Base-by-base conservation (phyloP, 2,329 filamentous ascomycete species). In the Sclerotiophoma versabilis region DNA sequence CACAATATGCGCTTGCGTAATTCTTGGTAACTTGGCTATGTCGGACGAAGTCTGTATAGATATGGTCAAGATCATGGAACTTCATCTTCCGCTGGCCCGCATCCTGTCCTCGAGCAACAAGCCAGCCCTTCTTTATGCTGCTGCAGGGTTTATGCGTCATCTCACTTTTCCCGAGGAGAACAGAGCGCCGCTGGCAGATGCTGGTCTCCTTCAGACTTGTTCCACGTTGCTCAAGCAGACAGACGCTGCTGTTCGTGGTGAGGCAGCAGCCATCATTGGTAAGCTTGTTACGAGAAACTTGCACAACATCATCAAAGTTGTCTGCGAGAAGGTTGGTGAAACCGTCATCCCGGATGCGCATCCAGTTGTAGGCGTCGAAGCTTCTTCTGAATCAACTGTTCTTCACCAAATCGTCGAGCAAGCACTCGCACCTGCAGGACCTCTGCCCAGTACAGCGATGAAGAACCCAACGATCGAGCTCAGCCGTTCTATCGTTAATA, bases 1-100 rank as follows among this genome's bases (percentile, higher is more conserved):
- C 5, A 68, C 63, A 1, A 69, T 75, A 29, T 75, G 68, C 36
- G 64, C 67, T 26, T 76, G 72, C 46, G 68, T 76, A 32, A 70
- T 74, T 38, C 67, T 76, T n/a, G 74, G 73, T 4, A 76, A 76
- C 36, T 50, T 75, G 23, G 72, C 72, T 5, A 73, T 73, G 48
- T 71, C 71, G 2, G 73, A 76, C 36, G 52, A 68, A 42, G 60
- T 66, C 2, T 74, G 67, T 43, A 70, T 68, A 14, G 56, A 69
- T 14, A 72, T 76, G 70, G 72, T 75, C 29, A 62, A 70, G 48
- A 66, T 69, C 9, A 63, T 68, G 62, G 58, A 64, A 17, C 39
- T 75, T 20, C 71, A 75, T 48, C 22, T 67, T 22, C 60, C 66
- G 9, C 54, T 74, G n/a, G 62, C 68, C 32, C 39, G 48, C 2